Percentiles rank a stretch among this genome's conserved stretches.
phyloP scores from a whole-genome alignment of 345 rosid genomes.

The Camelina sativa region DNA sequence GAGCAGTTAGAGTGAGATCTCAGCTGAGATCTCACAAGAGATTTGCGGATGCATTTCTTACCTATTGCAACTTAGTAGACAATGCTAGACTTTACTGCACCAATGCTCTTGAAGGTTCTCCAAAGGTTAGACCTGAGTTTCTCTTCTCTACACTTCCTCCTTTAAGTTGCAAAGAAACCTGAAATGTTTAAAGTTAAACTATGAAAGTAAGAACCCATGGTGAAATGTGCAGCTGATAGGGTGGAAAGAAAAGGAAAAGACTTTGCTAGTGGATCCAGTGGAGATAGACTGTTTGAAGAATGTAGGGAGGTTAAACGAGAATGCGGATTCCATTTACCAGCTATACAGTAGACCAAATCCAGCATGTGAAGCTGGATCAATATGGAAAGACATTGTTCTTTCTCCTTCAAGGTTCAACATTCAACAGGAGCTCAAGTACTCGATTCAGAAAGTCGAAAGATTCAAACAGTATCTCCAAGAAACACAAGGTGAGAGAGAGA shows the following conservation, averaged over 20 bases:
- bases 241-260: slow-evolving; percentile 94
- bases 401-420: slow-evolving; percentile 87
- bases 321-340: slow-evolving; percentile 78
- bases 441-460: slow-evolving; percentile 75
- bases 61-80: slow-evolving; percentile 85
- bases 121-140: slow-evolving; percentile 57
- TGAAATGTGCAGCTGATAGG: slow-evolving; percentile 77
- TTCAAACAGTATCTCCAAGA: slow-evolving; percentile 40
- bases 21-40: slow-evolving; percentile 91
- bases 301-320: slow-evolving; percentile 71
- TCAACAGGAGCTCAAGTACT: slow-evolving; percentile 75
- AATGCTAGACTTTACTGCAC: slow-evolving; percentile 88
- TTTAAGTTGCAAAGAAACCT: not conserved
- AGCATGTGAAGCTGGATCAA: slow-evolving; percentile 69
- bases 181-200: not conserved
- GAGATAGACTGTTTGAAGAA: slow-evolving; percentile 73
- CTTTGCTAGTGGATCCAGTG: slow-evolving; percentile 87
- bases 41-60: slow-evolving; percentile 81
- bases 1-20: slow-evolving; percentile 91
- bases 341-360: slow-evolving; percentile 79
- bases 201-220: slow-evolving; percentile 23
- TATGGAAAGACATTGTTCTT: slow-evolving; percentile 94
- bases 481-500: slow-evolving; percentile 29
- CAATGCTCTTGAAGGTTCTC: slow-evolving; percentile 83
- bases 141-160: not conserved